A percentile compares a stretch with the other conserved stretches of the same genome.
Evolutionary conservation across 202 grass and related monocot genomes (phyloP).

Genomic region (Tripidium arundinaceum): DNA sequence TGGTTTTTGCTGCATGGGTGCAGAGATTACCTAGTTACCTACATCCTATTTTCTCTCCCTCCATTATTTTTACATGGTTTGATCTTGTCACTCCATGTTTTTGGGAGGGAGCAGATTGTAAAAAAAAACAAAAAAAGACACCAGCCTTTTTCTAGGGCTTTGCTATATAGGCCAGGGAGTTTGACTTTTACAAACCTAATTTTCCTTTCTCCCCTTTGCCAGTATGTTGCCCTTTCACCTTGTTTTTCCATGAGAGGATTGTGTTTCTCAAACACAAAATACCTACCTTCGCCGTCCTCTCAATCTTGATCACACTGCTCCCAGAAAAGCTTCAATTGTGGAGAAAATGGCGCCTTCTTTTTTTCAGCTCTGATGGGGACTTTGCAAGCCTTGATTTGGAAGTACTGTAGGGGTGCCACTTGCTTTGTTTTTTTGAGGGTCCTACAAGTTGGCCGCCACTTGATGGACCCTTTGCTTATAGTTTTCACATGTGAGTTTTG

Average conservation of each 20-base stretch:
- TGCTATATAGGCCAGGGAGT: constrained; percentile 40
- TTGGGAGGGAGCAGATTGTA: constrained; percentile 40
- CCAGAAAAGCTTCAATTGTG: constrained; percentile 53
- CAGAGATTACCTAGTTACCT: constrained; percentile 6
- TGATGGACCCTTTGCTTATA: constrained; percentile 43
- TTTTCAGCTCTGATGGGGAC: constrained; percentile 47
- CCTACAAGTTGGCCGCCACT: constrained; percentile 28
- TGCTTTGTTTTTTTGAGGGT: constrained; percentile 40
- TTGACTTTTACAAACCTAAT: constrained; percentile 48
- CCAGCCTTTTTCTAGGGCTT: constrained; percentile 64
- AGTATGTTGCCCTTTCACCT: constrained; percentile 58
- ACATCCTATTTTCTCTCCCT: constrained; percentile 44
- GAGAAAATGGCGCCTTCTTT: constrained; percentile 73
- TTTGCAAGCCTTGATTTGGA: constrained; percentile 63
- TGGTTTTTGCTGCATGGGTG: constrained; percentile 62
- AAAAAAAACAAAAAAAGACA: background rate
- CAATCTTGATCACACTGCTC: constrained; percentile 36
- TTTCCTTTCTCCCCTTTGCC: constrained; percentile 49
- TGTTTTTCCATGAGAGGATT: constrained; percentile 37
- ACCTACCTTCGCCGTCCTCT: constrained; percentile 49
- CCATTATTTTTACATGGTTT: constrained; percentile 65
- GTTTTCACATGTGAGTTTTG: constrained; percentile 44
- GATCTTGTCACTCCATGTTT: constrained; percentile 54
- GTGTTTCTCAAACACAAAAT: constrained; percentile 42
- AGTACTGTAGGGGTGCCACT: constrained; percentile 37